Base-by-base conservation (phyloP, 1,139 yeast species). In the Blastobotrys petasosporus region DNA sequence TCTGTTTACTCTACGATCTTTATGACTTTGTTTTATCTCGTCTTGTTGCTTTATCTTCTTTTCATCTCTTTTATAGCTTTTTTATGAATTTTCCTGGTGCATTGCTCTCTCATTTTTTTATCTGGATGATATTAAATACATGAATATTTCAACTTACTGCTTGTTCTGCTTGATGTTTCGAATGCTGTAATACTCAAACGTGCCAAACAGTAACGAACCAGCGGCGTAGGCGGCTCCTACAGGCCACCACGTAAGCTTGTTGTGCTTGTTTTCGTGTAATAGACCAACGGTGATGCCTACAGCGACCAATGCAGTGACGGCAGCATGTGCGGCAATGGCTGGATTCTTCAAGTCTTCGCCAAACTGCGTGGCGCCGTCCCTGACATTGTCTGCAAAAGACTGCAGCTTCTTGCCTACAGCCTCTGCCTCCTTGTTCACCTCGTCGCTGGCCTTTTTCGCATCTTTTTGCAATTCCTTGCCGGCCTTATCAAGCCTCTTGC, bases 251-350 rank as follows among this genome's bases (percentile, higher is more conserved):
- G 41, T 32, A 32, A 48, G 39, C 42, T 46, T 33, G 41, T 45
- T 42, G 8, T 12, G 35, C 38, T 41, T 40, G 36, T 46, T 32
- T 42, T 46, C 41, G n/a, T 46, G 42, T 23, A 39, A 15, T 36
- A 46, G 42, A 29, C 41, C 48, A 9, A 20, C 38, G 9, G 39
- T 37, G 4, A 44, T 73, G 15, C 74, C 76, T 33, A 67, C 66
- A 34, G 63, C 63, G 8, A 73, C 76, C 41, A 70, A 63, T 17
- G 67, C 57, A 32, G 71, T 69, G 43, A 72, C 71, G 39, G 70
- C 60, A 10, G 66, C 59, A 61, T 74, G 78, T 37, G 69, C 62
- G 17, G 70, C 60, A 37, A 74, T 77, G 11, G 70, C 77, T 1
- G 78, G 78, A 60, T 74, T 73, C 54, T 73, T 65, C 47, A 74